Base-by-base conservation (phyloP, 495 filamentous ascomycete genomes). In the Chlorociboria aeruginascens region DNA sequence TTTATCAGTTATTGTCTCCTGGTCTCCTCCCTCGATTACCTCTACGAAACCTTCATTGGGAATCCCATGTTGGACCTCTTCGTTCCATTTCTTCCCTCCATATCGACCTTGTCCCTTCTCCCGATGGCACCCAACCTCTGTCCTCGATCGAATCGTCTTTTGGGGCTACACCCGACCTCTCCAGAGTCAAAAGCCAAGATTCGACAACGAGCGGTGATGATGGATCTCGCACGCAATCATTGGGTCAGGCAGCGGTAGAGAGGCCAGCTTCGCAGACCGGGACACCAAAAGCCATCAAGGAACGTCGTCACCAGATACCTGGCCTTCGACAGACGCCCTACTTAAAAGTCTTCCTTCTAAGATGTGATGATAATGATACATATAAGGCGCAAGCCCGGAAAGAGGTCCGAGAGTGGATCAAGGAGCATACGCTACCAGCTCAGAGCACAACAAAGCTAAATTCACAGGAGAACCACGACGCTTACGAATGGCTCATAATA, bases 21-120 rank as follows among this genome's bases (percentile, higher is more conserved):
- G 73, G 86, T 48, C 72, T 97, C 48, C 74, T 83, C 38, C 67
- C 81, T 41, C 82, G 87, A 36, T 74, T 98, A 3, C 92, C 92
- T 9, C 72, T 98, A n/a, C 82, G 80, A 45, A 90, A 95, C 61
- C 79, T 98, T 39, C 84, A 96, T 61, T 98, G 92, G 92, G 92
- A 95, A 63, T 95, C 93, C 7, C 83, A 92, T 40, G 81, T 81
- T 25, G 82, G 92, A 8, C 90, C 93, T 8, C 69, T 95, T 34
- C 81, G 92, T 42, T 94, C 90, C 25, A 97, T 98, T 63, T 81
- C 83, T 59, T 87, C 88, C 39, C 77, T 98, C 34, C 86, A 95
- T 57, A 77, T 96, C 57, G 88, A 93, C 40, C 79, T 97, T 50
- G 70, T 88, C 10, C 80, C 83, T 3, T 72, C 69, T 30, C 47